Percentiles rank a stretch among this genome's conserved stretches.
phyloP scores from a whole-genome alignment of 257 asterid species.

The Cruciata laevipes region DNA sequence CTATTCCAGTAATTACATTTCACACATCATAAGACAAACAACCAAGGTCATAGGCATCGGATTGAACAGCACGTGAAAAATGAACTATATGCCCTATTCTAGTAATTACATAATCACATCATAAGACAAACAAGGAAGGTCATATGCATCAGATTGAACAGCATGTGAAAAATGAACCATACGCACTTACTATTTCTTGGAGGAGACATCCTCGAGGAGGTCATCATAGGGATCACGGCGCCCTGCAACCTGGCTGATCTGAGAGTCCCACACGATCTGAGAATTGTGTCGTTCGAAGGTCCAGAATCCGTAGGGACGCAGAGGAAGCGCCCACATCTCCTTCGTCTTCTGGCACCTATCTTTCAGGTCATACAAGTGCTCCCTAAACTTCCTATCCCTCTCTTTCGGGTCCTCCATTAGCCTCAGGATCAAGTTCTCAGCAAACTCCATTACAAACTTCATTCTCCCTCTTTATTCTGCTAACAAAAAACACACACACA shows the following conservation, averaged over 20 bases:
- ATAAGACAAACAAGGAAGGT: not conserved
- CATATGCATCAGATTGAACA: no score
- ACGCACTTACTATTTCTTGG: conserved; percentile 21
- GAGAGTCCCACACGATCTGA: conserved; percentile 57
- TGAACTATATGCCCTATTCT: no score
- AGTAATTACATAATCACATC: no score
- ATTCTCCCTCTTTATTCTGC: conserved; percentile 17
- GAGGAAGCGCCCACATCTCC: conserved; percentile 67
- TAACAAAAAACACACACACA: conserved; percentile 1
- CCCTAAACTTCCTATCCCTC: conserved; percentile 66
- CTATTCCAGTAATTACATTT: no score
- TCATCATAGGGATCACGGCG: conserved; percentile 86
- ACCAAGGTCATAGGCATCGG: no score
- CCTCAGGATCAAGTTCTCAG: conserved; percentile 63
- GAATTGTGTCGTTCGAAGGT: conserved; percentile 77
- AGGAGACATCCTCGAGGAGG: conserved; percentile 37
- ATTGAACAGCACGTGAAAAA: no score
- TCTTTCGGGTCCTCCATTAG: conserved; percentile 80
- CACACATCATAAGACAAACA: no score
- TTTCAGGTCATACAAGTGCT: conserved; percentile 43
- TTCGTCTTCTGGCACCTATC: conserved; percentile 45
- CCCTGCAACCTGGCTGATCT: conserved; percentile 78
- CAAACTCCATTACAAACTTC: conserved; percentile 88
- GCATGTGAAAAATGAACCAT: no score
- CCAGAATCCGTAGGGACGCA: conserved; percentile 89